Base-by-base conservation (phyloP, 2,329 filamentous ascomycete species). In the Hirsutella rhossiliensis region DNA sequence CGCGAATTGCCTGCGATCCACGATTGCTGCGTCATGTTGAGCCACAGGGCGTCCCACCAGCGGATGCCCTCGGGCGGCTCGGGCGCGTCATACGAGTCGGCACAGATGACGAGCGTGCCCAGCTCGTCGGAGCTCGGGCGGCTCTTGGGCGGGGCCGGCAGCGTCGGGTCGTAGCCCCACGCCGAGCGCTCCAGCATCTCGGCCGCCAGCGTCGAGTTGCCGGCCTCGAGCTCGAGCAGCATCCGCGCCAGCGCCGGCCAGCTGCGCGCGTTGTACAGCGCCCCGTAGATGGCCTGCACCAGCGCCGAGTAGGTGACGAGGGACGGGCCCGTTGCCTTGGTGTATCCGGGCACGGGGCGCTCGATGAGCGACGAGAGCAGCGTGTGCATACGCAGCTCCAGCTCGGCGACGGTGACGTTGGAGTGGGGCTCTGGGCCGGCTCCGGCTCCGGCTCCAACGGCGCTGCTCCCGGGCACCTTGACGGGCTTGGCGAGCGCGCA, bases 1-100 rank as follows among this genome's bases (percentile, higher is more conserved):
- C 69, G 64, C 29, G 62, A 61, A 50, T 72, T 67, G 38, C 71
- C 71, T 3, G 67, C 57, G 36, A 73, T 63, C 68, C 69, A 73
- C 2, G 64, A 62, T 32, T 56, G 50, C 1, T 51, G 40, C 5
- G 68, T 70, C 68, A 73, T 71, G 48, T 71, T 68, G 2, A 54
- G 51, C 70, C 69, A 73, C 0, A 72, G 59, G 0, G 55, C 56
- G 11, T 58, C 57, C 66, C 68, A 73, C 68, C 67, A 72, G n/a
- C 49, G 54, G 3, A 72, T 50, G 2, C 61, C 63, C 4, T 59
- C 58, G 4, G 53, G 47, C 1, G 66, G 66, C 12, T 57, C 50
- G 0, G 61, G 59, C 1, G 65, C 66, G 47, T 73, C 69, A 43
- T 68, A 71, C 1, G 62, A 47, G 48, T 73, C 70, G 20, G 62